Conservation (phyloP, 108 stramenopile genomes). For the Nannochloropsis gaditana region DNA sequence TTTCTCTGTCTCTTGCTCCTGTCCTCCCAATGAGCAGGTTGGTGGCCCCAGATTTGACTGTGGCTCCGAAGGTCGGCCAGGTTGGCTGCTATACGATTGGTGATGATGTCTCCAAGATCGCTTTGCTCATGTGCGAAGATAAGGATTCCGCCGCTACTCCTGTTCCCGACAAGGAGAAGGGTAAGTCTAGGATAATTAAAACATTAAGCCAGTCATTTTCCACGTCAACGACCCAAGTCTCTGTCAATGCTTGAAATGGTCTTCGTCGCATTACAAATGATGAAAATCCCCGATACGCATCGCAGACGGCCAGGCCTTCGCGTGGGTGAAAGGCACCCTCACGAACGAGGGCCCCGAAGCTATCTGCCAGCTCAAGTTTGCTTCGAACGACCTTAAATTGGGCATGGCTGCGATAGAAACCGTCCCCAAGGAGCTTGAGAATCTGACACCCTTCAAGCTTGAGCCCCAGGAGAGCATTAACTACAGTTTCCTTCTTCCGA, state of each 20-base stretch:
- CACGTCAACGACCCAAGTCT: too few species aligned
- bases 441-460: background rate
- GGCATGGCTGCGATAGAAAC: background rate
- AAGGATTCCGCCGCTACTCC: background rate
- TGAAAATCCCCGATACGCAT: background rate
- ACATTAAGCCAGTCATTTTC: background rate
- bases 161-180: background rate
- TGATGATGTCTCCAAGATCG: background rate
- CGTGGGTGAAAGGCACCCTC: background rate
- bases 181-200: background rate
- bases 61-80: background rate
- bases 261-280: too few species aligned
- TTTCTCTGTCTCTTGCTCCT: background rate
- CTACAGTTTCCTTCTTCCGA: background rate
- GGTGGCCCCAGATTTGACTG: background rate
- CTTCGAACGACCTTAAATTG: background rate
- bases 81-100: background rate
- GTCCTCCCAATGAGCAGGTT: background rate
- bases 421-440: background rate
- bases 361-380: slow-evolving; percentile 18
- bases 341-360: slow-evolving; percentile 14
- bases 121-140: background rate
- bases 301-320: background rate
- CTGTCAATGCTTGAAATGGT: too few species aligned
- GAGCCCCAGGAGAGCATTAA: background rate